phyloP scores from a whole-genome alignment of 192 early-diverging fungal genomes.

The Coemansia sp. region DNA sequence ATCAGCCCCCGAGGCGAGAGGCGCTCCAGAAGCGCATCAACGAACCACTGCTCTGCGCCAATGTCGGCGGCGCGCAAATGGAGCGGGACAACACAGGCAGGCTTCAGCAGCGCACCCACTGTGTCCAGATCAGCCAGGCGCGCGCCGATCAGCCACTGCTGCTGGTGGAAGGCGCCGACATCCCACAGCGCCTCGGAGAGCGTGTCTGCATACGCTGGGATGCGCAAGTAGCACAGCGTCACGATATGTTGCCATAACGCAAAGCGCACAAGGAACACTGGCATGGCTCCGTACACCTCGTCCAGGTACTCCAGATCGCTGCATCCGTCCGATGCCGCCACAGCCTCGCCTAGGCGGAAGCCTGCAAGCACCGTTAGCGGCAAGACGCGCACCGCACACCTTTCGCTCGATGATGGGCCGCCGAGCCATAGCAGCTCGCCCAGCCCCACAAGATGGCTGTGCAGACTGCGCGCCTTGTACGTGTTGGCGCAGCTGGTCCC shows the following conservation, averaged over 20 bases:
- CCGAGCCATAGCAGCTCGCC: constrained; percentile 51
- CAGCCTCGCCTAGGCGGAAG: constrained; percentile 40
- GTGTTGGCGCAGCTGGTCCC: constrained; percentile 11
- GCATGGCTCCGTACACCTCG: constrained; percentile 36
- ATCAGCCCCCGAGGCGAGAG: neutral
- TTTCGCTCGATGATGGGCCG: constrained; percentile 7
- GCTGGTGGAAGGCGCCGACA: constrained; percentile 51
- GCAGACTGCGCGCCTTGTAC: constrained; percentile 32
- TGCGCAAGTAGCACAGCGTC: constrained; percentile 37
- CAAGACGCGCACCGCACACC: constrained; percentile 15
- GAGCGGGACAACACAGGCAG: constrained; percentile 29
- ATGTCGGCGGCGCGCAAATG: constrained; percentile 39
- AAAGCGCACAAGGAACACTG: constrained; percentile 35
- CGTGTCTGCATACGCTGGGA: constrained; percentile 41
- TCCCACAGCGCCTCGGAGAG: constrained; percentile 43
- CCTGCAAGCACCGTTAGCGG: constrained; percentile 29
- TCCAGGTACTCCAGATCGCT: constrained; percentile 46
- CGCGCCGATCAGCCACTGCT: constrained; percentile 27
- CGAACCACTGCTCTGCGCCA: constrained; percentile 26
- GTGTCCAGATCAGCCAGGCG: constrained; percentile 20
- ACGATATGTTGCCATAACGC: constrained; percentile 49
- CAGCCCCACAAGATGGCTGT: constrained; percentile 35
- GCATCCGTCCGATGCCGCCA: constrained; percentile 24
- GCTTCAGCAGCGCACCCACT: constrained; percentile 11
- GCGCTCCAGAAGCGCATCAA: constrained; percentile 15